Percentiles rank a stretch among this genome's conserved stretches.
Evolutionary conservation across 2,329 filamentous ascomycete species (phyloP).

Genomic region (Xylariomycetidae sp.): DNA sequence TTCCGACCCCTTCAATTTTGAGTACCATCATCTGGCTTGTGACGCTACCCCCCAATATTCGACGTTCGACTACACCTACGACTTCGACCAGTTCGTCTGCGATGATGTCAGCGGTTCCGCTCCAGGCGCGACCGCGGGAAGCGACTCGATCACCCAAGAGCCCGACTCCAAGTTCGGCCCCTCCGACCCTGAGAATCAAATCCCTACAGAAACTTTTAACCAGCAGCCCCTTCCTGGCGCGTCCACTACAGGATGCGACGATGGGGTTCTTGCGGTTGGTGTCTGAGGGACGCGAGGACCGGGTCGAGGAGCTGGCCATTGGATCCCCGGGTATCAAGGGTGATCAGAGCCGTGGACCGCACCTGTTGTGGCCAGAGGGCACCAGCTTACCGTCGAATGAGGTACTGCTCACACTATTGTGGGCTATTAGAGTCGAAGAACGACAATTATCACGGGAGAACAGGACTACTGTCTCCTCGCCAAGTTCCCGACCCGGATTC

Average conservation of each 20-base stretch:
- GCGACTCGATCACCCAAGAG: constrained; percentile 44
- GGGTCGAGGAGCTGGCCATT: constrained; percentile 33
- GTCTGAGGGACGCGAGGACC: constrained; percentile 49
- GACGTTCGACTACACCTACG: constrained; percentile 32
- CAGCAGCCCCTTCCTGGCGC: constrained; percentile 69
- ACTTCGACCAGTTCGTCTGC: constrained; percentile 47
- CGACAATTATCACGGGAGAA: constrained; percentile 19
- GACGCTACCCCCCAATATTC: constrained; percentile 45
- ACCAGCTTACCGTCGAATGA: constrained; percentile 31
- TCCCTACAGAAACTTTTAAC: constrained; percentile 61
- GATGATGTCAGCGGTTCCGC: constrained; percentile 41
- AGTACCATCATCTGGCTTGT: constrained; percentile 62
- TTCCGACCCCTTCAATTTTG: constrained; percentile 59
- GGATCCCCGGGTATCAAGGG: constrained; percentile 32
- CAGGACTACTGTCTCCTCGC: constrained; percentile 16
- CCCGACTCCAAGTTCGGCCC: constrained; percentile 45
- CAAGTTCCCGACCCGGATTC: constrained; percentile 20
- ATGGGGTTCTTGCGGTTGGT: constrained; percentile 66
- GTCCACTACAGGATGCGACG: constrained; percentile 69
- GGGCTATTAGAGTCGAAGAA: constrained; percentile 30
- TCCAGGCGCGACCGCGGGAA: constrained; percentile 43
- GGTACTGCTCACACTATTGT: constrained; percentile 30
- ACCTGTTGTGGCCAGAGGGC: constrained; percentile 28
- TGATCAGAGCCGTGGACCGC: constrained; percentile 27
- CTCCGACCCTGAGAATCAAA: constrained; percentile 54